Evolutionary conservation across 192 early-diverging fungal genomes (phyloP), one percentile per base, ranked within the genome.

Genomic region (Podila epicladia): DNA sequence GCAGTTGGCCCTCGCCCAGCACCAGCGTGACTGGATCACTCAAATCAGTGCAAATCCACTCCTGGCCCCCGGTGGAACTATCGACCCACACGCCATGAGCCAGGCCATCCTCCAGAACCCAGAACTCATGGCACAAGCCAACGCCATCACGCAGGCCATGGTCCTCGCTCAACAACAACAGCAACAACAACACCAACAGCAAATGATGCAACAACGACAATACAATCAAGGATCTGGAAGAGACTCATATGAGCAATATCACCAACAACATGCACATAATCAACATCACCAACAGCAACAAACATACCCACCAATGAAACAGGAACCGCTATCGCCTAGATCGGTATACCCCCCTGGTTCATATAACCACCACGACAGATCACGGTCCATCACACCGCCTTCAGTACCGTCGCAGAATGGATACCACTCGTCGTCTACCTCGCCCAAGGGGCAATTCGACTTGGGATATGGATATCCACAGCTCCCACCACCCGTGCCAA

Each of bases 1-100:
- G 6, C n/a, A 55, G 26, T 5, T 48, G 22, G 22, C 65, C 29
- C 9, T 48, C 26, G 41, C 62, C 0, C 71, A 80, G 11, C 71
- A 80, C 28, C 77, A 80, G 31, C 65, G 58, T 0, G 77, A 80
- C 19, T 80, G 71, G 71, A 59, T 69, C 0, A 66, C 65, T n/a
- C 77, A 80, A 9, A 26, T 69, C 55, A 69, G 57, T 33, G 35
- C 77, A 20, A 73, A 80, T 38, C 77, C 62, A 20, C 32, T 73
- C 12, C 45, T 80, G 31, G 71, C 77, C 0, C 65, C 77, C 13
- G 71, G 71, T 5, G 71, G 71, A 9, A 31, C 50, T 11, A 65
- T 73, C 29, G 77, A 80, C 45, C 77, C 71, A 15, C 77, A 80
- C n/a, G 67, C 71, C 17, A 80, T 80, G 77, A 80, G 77, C 26